phyloP scores from a whole-genome alignment of 2,329 filamentous ascomycete species.

The Ophiostoma pallidulum region DNA sequence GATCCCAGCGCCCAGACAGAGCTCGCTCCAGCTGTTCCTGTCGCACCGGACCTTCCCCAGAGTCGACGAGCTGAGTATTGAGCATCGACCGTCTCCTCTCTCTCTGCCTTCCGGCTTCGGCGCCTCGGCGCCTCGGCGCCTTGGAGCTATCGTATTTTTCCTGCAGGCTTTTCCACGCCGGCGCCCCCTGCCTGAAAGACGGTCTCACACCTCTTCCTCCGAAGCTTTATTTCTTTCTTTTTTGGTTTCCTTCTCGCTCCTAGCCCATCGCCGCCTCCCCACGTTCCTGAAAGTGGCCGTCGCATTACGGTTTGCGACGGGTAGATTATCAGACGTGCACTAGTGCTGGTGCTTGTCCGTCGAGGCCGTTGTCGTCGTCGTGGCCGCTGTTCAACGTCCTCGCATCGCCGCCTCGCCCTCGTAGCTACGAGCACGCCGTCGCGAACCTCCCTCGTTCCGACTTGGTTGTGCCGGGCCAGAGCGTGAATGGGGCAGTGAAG shows the following conservation, averaged over 20 bases:
- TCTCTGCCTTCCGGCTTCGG: slow-evolving; percentile 7
- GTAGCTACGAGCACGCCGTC: too few species aligned
- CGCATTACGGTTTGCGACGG: not conserved
- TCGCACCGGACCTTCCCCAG: slow-evolving; percentile 4
- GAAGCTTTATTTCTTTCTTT: not conserved
- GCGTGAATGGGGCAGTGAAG: too few species aligned
- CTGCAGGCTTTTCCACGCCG: not conserved
- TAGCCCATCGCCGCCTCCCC: slow-evolving; percentile 4
- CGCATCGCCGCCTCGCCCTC: too few species aligned
- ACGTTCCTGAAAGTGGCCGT: not conserved
- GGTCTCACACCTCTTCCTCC: not conserved
- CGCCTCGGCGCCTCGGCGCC: not conserved
- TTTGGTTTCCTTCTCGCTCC: not conserved
- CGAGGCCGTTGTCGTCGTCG: not conserved
- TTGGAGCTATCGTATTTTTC: not conserved
- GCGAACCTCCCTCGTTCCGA: too few species aligned
- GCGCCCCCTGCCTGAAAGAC: not conserved
- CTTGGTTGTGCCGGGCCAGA: too few species aligned
- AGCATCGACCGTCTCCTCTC: too few species aligned
- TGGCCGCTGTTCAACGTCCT: too few species aligned
- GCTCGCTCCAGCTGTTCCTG: too few species aligned
- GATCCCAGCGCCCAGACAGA: too few species aligned
- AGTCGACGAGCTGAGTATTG: too few species aligned
- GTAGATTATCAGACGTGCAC: slow-evolving; percentile 6
- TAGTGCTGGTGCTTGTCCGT: not conserved